phyloP scores from a whole-genome alignment of 2,329 filamentous ascomycete species.

The Aspergillus piperis region DNA sequence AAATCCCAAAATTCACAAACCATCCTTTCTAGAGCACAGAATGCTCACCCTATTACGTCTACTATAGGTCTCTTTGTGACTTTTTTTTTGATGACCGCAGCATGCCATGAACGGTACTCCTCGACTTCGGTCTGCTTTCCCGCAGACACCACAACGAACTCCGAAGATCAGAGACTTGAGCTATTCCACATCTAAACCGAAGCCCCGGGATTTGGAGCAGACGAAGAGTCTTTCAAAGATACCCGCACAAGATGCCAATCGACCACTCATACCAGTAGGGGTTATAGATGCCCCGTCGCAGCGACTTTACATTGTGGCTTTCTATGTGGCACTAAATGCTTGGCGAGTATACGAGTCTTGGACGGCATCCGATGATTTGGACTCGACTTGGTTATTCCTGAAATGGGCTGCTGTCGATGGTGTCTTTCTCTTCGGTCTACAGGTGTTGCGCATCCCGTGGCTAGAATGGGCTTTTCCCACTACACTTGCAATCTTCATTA shows the following conservation, averaged over 20 bases:
- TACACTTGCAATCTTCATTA: conserved; percentile 68
- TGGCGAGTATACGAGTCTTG: conserved; percentile 90
- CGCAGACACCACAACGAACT: conserved; percentile 66
- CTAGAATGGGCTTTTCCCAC: conserved; percentile 82
- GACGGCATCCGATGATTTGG: conserved; percentile 74
- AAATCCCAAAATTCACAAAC: neutral
- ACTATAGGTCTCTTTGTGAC: neutral
- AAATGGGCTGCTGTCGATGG: conserved; percentile 93
- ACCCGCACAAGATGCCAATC: conserved; percentile 24
- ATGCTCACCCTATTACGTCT: neutral
- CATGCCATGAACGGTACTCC: conserved; percentile 83
- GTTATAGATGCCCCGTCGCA: conserved; percentile 89
- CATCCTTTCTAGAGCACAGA: neutral
- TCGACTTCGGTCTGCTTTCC: conserved; percentile 79
- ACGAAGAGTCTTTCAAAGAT: conserved; percentile 28
- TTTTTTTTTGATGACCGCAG: conserved; percentile 34
- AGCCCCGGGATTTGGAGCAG: conserved; percentile 25
- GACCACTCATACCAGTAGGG: conserved; percentile 75
- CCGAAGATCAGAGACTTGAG: conserved; percentile 39
- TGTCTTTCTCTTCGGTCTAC: conserved; percentile 81
- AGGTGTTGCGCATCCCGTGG: conserved; percentile 91
- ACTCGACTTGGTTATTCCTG: conserved; percentile 85
- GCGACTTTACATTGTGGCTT: conserved; percentile 78
- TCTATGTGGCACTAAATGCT: conserved; percentile 73
- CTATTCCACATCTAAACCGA: conserved; percentile 28